Evolutionary conservation across 768 basidiomycete species (phyloP), one percentile per base, ranked within the genome.

Genomic region (Trichaptum fuscoviolaceum): DNA sequence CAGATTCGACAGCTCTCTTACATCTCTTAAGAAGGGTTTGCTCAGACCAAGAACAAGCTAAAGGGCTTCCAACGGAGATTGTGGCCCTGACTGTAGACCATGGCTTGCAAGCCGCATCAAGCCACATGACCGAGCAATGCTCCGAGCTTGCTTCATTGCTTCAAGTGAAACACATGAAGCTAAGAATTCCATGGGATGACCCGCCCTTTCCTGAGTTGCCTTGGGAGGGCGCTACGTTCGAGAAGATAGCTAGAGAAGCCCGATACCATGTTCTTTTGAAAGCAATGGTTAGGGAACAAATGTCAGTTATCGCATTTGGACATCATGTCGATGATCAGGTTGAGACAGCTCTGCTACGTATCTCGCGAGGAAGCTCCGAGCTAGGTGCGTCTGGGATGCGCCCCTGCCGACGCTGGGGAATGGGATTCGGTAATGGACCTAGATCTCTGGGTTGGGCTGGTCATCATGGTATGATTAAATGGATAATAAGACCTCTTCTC

Each of bases 321-420:
- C 93, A 95, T 70, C 93, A 95, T 72, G 83, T 83, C 2, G 91
- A 95, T 72, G 93, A 95, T 72, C 91, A 94, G 73, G 83, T 93
- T 10, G 93, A 95, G 73, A 95, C 93, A 0, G 82, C 86, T 34
- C 76, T 95, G 63, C 86, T 93, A 81, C 85, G 93, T 6, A 73
- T 89, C 18, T 80, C 84, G 6, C 82, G 76, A 67, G 87, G 88
- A 0, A 87, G 87, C 6, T 81, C 84, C 1, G 72, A 76, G 58
- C 65, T 83, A 18, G 90, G 89, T 0, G 83, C 87, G 0, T 83
- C 83, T 12, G 92, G 89, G 3, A 94, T 94, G 89, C 80, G 83
- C 57, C 77, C 77, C 1, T 77, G 81, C 61, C 83, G 93, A 12
- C 81, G 91, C 59, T 92, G 87, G 87, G 93, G 93, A 1, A 95